A percentile compares a stretch with the other conserved stretches of the same genome.
Evolutionary conservation across 306 rosid genomes (phyloP).

Genomic region (Leucaena leucocephala): DNA sequence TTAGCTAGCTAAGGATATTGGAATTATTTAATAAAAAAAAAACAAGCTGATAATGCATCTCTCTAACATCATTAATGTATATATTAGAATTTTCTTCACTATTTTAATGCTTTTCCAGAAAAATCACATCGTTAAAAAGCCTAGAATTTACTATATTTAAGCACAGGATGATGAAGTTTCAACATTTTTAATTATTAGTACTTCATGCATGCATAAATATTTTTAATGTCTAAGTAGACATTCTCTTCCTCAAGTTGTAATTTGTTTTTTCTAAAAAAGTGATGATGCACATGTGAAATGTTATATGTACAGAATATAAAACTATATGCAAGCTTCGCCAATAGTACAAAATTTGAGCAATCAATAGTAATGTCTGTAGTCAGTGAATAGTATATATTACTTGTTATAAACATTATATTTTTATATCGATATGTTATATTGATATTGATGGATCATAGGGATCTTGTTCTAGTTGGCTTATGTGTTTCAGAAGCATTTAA

Average conservation of each 20-base stretch:
- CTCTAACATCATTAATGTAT: too few species aligned
- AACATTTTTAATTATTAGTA: neutral
- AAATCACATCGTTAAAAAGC: neutral
- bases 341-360: neutral
- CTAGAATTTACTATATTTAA: constrained; percentile 10
- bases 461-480: neutral
- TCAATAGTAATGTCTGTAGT: neutral
- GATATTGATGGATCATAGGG: neutral
- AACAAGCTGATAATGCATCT: constrained; percentile 14
- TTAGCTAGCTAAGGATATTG: constrained; percentile 48
- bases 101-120: constrained; percentile 35
- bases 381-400: neutral
- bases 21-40: constrained; percentile 25
- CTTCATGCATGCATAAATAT: neutral
- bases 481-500: constrained; percentile 1
- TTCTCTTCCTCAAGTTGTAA: neutral
- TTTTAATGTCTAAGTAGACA: neutral
- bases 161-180: constrained; percentile 16
- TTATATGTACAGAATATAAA: neutral
- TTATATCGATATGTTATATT: neutral
- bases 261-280: neutral
- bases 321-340: neutral
- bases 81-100: constrained; percentile 38
- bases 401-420: neutral
- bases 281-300: neutral